Evolutionary conservation across 768 basidiomycete species (phyloP), one percentile per base, ranked within the genome.

Genomic region (Macrocybe gigantea): DNA sequence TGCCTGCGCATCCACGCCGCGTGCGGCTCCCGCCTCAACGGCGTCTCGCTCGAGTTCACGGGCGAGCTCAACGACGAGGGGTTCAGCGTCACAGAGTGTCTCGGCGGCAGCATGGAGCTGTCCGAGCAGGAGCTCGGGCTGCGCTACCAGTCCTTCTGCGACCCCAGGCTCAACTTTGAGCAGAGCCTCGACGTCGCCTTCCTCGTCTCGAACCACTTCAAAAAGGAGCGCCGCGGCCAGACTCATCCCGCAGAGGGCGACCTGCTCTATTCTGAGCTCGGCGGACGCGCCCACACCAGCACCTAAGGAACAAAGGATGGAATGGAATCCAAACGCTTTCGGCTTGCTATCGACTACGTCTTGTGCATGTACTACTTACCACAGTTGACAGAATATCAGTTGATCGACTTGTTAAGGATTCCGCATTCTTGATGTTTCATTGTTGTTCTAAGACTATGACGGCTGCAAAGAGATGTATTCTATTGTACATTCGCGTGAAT

Each of bases 101-200:
- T 94, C 7, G 96, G 96, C 5, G 96, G 95, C 1, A 95, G 91
- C 54, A 98, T 97, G 94, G 86, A 90, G 60, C 70, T 97, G 34
- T 78, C 74, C 40, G 95, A 97, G 62, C 88, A 93, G 53, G 76
- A 96, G 63, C 75, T 99, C 11, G 85, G 80, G n/a, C 68, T 94
- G 63, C 75, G 94, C 54, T 99, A 98, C 63, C 86, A 95, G 70
- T 83, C 86, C 1, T 95, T 95, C 69, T 97, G 95, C 60, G 94
- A 97, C 69, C 95, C 93, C 2, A 71, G 94, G 39, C 68, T 97
- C 53, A 95, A 96, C 63, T 93, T 93, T 56, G 93, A 95, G 65
- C 93, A 95, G 64, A 87, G 85, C 39, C 74, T 97, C n/a, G 89
- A 92, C 57, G 80, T 93, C 15, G 92, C 92, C 0, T 93, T 94